Evolutionary conservation across 768 basidiomycete genomes (phyloP).

Genomic region (Auriscalpium orientale): DNA sequence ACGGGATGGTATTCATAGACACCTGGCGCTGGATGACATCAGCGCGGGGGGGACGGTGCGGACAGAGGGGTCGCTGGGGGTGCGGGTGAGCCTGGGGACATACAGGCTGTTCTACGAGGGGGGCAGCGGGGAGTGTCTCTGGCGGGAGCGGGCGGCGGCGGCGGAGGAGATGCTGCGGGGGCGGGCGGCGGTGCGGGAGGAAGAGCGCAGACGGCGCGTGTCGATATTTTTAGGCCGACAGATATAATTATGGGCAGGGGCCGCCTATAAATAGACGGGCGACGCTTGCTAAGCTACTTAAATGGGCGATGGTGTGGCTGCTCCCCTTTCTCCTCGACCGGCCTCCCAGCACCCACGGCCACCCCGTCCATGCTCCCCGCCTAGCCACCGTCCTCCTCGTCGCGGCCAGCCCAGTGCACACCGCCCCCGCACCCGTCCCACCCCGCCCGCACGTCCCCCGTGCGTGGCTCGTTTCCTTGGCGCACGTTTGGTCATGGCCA

Average conservation of each 20-base stretch:
- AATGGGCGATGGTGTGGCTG: not conserved
- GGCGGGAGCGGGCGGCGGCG: slow-evolving; percentile 31
- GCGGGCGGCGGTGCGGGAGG: slow-evolving; percentile 39
- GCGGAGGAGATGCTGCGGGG: slow-evolving; percentile 27
- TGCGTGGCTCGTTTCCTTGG: not conserved
- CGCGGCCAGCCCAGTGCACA: too few species aligned
- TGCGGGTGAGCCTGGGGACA: slow-evolving; percentile 49
- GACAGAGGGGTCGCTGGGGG: slow-evolving; percentile 35
- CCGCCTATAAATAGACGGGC: slow-evolving; percentile 14
- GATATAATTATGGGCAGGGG: slow-evolving; percentile 8
- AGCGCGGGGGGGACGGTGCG: slow-evolving; percentile 15
- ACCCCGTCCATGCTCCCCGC: not conserved
- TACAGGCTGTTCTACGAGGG: slow-evolving; percentile 68
- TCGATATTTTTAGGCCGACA: slow-evolving; percentile 15
- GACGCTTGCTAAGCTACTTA: not conserved
- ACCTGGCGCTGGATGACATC: slow-evolving; percentile 31
- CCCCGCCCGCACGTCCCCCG: slow-evolving; percentile 15
- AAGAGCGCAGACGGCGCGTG: slow-evolving; percentile 43
- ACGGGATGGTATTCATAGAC: slow-evolving; percentile 42
- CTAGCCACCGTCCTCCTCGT: too few species aligned
- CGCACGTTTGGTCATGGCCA: slow-evolving; percentile 20
- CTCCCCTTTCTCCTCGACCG: not conserved
- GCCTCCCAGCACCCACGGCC: slow-evolving; percentile 10
- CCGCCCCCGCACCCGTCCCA: slow-evolving; percentile 4
- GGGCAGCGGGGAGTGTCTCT: slow-evolving; percentile 52